Conservation (phyloP, 2,329 filamentous ascomycete genomes). For the Neurospora sp. region DNA sequence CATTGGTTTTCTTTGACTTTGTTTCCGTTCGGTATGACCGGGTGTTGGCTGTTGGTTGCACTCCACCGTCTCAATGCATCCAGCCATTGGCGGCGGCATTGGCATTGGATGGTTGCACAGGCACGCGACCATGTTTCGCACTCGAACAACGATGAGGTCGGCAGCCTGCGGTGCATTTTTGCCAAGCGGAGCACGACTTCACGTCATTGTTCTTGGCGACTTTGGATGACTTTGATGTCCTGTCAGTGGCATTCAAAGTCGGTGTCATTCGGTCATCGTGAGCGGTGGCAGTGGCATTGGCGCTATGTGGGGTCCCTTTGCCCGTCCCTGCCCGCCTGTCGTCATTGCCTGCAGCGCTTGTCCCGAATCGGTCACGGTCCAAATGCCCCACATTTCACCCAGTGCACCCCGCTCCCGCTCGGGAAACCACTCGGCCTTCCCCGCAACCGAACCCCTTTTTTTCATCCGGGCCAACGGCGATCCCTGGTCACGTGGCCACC, state of each 20-base stretch:
- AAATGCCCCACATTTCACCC: conserved; percentile 8
- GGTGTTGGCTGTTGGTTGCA: background rate
- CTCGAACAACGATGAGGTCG: background rate
- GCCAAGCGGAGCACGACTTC: background rate
- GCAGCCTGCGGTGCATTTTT: background rate
- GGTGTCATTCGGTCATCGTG: background rate
- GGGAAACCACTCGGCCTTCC: background rate
- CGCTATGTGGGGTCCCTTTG: background rate
- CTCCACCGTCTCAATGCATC: background rate
- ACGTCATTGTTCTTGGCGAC: background rate
- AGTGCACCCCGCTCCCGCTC: conserved; percentile 10
- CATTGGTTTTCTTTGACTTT: conserved; percentile 3
- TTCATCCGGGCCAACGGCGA: background rate
- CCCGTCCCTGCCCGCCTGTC: background rate
- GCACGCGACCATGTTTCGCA: background rate
- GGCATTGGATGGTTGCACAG: background rate
- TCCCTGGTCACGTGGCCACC: conserved; percentile 12
- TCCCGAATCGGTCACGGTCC: conserved; percentile 3
- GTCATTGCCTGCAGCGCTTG: background rate
- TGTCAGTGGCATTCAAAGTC: background rate
- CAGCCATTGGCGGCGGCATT: background rate
- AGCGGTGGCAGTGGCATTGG: background rate
- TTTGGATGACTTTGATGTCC: background rate
- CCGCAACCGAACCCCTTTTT: background rate
- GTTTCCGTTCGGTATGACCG: background rate